Evolutionary conservation across 2,329 filamentous ascomycete genomes (phyloP).

Genomic region (Zalaria sp.): DNA sequence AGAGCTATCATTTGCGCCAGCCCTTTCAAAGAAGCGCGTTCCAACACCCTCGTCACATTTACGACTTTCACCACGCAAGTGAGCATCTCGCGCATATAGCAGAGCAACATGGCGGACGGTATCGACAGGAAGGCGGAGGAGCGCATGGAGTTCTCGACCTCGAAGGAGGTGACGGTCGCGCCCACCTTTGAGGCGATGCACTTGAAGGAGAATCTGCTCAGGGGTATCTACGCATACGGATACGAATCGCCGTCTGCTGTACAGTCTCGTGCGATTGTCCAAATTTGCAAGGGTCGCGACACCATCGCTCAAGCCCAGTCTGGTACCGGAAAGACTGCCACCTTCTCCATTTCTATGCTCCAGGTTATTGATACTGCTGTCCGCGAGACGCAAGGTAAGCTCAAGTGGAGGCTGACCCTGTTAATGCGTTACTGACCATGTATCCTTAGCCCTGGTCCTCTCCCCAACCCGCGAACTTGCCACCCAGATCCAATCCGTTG

Average conservation of each 20-base stretch:
- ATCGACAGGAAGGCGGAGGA: slow-evolving; percentile 91
- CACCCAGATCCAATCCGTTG: slow-evolving; percentile 94
- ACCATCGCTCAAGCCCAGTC: slow-evolving; percentile 98
- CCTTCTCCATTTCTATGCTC: slow-evolving; percentile 90
- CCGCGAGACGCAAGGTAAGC: slow-evolving; percentile 63
- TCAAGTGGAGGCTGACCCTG: neutral
- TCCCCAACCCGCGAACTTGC: slow-evolving; percentile 94
- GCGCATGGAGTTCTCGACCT: slow-evolving; percentile 95
- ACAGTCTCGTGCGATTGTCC: slow-evolving; percentile 94
- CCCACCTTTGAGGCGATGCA: slow-evolving; percentile 95
- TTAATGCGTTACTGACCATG: neutral
- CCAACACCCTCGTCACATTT: too few relatives aligned
- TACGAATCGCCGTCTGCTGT: slow-evolving; percentile 97
- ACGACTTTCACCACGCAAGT: too few relatives aligned
- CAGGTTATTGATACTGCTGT: slow-evolving; percentile 91
- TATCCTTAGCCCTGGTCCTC: slow-evolving; percentile 61
- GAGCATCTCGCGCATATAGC: too few relatives aligned
- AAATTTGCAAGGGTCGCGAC: slow-evolving; percentile 97
- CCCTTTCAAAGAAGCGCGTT: too few relatives aligned
- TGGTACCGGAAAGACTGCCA: slow-evolving; percentile 91
- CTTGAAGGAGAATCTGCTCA: slow-evolving; percentile 90
- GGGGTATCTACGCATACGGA: slow-evolving; percentile 95
- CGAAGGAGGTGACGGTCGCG: slow-evolving; percentile 91
- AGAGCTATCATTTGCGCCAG: too few relatives aligned
- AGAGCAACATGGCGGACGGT: slow-evolving; percentile 70